phyloP scores from a whole-genome alignment of 352 stramenopile genomes.

The Phytophthora hybrid region DNA sequence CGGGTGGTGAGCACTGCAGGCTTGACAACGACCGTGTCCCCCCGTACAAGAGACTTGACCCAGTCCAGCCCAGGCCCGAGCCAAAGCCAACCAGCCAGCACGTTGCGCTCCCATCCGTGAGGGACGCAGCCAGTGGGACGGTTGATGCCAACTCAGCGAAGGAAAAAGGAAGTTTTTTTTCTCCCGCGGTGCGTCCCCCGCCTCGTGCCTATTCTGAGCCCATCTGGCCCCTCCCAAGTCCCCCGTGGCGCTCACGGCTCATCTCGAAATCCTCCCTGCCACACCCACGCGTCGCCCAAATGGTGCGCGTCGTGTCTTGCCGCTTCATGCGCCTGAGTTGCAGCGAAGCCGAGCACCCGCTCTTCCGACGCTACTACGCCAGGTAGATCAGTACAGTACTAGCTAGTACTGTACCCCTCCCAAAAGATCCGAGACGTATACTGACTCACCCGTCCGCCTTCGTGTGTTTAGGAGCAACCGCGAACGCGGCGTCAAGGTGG shows the following conservation, averaged over 20 bases:
- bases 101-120: background rate
- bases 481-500: constrained; percentile 29
- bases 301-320: constrained; percentile 19
- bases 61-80: background rate
- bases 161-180: constrained; percentile 4
- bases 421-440: background rate
- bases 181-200: constrained; percentile 3
- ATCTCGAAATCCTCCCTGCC: constrained; percentile 2
- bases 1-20: background rate
- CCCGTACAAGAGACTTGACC: background rate
- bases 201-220: background rate
- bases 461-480: constrained; percentile 30
- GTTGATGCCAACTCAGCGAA: background rate
- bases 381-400: constrained; percentile 14
- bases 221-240: background rate
- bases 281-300: background rate
- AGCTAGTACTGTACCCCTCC: too few species aligned
- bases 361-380: constrained; percentile 40
- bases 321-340: constrained; percentile 39
- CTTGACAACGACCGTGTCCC: background rate
- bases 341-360: constrained; percentile 36
- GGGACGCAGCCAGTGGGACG: constrained; percentile 1
- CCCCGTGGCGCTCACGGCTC: background rate
- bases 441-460: background rate
- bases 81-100: background rate